Evolutionary conservation across 441 rosid species (phyloP).

Genomic region (Aleurites moluccanus): DNA sequence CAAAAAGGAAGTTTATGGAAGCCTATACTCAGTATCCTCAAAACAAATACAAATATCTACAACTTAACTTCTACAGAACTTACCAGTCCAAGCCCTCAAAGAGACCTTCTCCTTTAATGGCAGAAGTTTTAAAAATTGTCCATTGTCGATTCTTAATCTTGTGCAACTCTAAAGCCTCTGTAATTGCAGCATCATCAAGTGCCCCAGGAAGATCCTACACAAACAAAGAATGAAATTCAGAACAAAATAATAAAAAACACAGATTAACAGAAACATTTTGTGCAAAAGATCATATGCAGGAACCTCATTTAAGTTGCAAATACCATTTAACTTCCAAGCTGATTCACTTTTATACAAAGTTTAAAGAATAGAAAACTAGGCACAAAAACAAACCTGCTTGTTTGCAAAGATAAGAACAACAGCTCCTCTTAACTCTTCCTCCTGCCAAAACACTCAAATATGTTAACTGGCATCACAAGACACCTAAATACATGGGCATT

Average conservation of each 20-base stretch:
- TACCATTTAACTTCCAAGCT: not conserved
- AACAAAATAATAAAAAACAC: not conserved
- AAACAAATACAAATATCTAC: not conserved
- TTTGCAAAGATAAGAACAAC: conserved; percentile 80
- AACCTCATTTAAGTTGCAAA: not conserved
- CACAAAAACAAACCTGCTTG: conserved; percentile 62
- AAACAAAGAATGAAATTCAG: not conserved
- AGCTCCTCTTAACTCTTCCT: conserved; percentile 84
- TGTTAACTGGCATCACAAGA: not conserved
- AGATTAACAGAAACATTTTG: not conserved
- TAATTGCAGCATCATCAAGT: conserved; percentile 78
- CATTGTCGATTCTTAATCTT: conserved; percentile 63
- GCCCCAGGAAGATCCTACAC: conserved; percentile 94
- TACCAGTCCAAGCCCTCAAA: conserved; percentile 74
- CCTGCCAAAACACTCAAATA: conserved; percentile 40
- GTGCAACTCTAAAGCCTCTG: conserved; percentile 78
- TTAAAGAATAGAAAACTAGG: not conserved
- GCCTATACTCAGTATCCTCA: not conserved
- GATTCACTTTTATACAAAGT: not conserved
- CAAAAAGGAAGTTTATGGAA: not conserved
- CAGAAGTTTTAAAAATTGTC: conserved; percentile 61
- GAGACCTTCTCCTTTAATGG: conserved; percentile 66
- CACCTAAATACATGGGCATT: not conserved
- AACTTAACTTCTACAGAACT: conserved; percentile 19
- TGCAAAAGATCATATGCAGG: not conserved